These are phyloP conservation scores for Rutidosis leptorrhynchoides DNA, from an alignment of 129 eudicot species.

Conservation along the genomic window DNA sequence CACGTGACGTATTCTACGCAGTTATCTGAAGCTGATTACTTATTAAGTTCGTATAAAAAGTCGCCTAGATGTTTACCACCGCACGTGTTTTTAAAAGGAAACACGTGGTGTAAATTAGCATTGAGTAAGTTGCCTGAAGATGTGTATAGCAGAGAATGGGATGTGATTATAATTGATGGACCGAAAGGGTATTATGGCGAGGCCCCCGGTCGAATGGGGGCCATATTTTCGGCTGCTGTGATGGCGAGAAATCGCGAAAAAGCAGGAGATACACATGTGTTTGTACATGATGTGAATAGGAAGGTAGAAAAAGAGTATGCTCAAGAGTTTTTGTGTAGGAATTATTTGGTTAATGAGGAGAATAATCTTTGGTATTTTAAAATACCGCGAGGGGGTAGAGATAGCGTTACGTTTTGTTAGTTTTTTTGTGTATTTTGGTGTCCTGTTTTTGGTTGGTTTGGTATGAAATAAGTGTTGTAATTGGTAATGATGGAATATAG, in stretches of 20 bases:
- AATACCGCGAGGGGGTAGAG: constrained; percentile 37
- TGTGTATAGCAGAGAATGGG: constrained; percentile 54
- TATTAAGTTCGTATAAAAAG: constrained; percentile 32
- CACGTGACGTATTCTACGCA: constrained; percentile 32
- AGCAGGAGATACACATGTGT: constrained; percentile 46
- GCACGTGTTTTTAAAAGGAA: constrained; percentile 28
- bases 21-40: constrained; percentile 39
- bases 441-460: not conserved
- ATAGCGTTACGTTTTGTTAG: constrained; percentile 34
- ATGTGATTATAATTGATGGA: constrained; percentile 50
- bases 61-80: constrained; percentile 36
- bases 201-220: constrained; percentile 65
- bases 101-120: constrained; percentile 42
- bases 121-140: constrained; percentile 45
- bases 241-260: constrained; percentile 42
- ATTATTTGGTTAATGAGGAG: constrained; percentile 34
- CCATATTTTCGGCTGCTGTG: constrained; percentile 51
- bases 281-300: constrained; percentile 56
- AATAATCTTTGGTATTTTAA: constrained; percentile 58
- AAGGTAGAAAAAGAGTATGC: constrained; percentile 52
- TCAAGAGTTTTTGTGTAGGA: constrained; percentile 46
- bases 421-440: not conserved
- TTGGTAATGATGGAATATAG: not conserved
- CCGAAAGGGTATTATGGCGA: constrained; percentile 53
- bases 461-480: constrained; percentile 9